Percentiles rank a stretch among this genome's conserved stretches.
These are phyloP conservation scores for Hippophae gyantsensis DNA, from an alignment of 306 rosid genomes.

Conservation along the genomic window DNA sequence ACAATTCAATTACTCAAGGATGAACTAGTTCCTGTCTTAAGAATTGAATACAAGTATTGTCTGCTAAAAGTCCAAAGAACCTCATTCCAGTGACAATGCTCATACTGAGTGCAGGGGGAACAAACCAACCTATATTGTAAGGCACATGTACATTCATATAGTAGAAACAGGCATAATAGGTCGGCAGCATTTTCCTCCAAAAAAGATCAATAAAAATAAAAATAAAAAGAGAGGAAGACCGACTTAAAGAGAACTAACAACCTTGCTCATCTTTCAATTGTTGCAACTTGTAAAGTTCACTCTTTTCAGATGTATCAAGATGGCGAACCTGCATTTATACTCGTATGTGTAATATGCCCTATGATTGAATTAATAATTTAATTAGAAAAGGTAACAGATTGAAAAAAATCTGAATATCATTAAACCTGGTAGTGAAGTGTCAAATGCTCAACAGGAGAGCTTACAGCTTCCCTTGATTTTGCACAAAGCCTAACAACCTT, in stretches of 20 bases:
- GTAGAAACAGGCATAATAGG: background rate
- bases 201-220: too few species aligned
- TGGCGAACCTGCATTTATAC: conserved; percentile 70
- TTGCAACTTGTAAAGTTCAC: conserved; percentile 93
- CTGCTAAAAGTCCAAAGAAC: background rate
- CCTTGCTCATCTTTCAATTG: conserved; percentile 99
- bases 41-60: too few species aligned
- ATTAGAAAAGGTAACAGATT: background rate
- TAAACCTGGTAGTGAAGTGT: conserved; percentile 97
- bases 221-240: background rate
- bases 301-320: conserved; percentile 97
- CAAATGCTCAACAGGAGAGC: conserved; percentile 98
- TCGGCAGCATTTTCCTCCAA: background rate
- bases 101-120: background rate
- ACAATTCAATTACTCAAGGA: background rate
- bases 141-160: background rate
- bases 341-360: conserved; percentile 2
- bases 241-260: conserved; percentile 10
- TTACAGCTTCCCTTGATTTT: conserved; percentile 98
- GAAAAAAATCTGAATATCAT: conserved; percentile 2
- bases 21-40: too few species aligned
- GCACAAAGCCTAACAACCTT: conserved; percentile 98
- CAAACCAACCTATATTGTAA: background rate
- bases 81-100: background rate
- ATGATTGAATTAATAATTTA: background rate